Evolutionary conservation across 1,139 yeast species (phyloP).

Genomic region (Sugiyamaella xylanicola): DNA sequence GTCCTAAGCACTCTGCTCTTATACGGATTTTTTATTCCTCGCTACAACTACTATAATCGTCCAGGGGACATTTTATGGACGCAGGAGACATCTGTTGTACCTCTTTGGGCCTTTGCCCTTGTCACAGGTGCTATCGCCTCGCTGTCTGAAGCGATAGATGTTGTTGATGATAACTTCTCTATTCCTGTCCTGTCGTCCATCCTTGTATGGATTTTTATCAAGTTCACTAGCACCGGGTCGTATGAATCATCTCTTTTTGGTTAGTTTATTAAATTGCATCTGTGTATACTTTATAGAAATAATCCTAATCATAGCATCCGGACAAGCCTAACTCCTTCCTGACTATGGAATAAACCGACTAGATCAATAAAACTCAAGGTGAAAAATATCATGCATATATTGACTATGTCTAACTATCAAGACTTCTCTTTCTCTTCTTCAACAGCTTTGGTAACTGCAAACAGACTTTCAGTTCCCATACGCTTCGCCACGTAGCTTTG

Average conservation of each 20-base stretch:
- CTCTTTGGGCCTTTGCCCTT: constrained; percentile 55
- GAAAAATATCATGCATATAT: constrained; percentile 8
- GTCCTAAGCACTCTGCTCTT: constrained; percentile 61
- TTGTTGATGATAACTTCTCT: constrained; percentile 89
- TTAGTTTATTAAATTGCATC: constrained; percentile 10
- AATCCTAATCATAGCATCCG: too few species aligned
- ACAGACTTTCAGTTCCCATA: constrained; percentile 60
- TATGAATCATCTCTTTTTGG: constrained; percentile 28
- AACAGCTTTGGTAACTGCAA: constrained; percentile 18
- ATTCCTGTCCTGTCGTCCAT: constrained; percentile 83
- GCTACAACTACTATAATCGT: constrained; percentile 50
- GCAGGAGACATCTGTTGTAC: constrained; percentile 58
- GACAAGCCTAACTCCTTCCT: too few species aligned
- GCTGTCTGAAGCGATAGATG: constrained; percentile 76
- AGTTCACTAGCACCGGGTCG: constrained; percentile 23
- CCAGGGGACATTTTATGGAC: constrained; percentile 66
- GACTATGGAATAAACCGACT: neutral
- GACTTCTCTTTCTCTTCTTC: neutral
- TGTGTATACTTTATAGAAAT: constrained; percentile 6
- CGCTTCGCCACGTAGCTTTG: constrained; percentile 88
- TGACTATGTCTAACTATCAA: neutral
- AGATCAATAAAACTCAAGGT: too few species aligned
- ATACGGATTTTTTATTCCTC: constrained; percentile 73
- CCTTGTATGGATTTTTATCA: constrained; percentile 47
- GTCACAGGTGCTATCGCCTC: constrained; percentile 81